These are phyloP conservation scores for Ampelocalamus luodianensis DNA, from an alignment of 176 grass and related monocot species.

Conservation along the genomic window DNA sequence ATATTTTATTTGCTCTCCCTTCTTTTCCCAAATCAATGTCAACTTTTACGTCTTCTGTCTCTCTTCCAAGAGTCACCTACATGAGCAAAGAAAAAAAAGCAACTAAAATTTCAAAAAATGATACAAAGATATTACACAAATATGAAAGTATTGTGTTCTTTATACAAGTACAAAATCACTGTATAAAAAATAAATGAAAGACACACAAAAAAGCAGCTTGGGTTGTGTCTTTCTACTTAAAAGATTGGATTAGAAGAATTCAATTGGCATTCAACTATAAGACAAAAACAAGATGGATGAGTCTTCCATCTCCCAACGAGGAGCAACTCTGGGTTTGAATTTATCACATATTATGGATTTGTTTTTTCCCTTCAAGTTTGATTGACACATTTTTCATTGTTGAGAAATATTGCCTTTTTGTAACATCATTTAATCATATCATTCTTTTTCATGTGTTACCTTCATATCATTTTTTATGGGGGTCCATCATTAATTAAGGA, in stretches of 20 bases:
- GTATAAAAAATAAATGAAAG: constrained; percentile 16
- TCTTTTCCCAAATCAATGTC: constrained; percentile 98
- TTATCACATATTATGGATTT: constrained; percentile 27
- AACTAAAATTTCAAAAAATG: constrained; percentile 24
- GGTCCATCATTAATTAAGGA: background rate
- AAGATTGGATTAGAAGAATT: constrained; percentile 37
- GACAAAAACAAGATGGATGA: constrained; percentile 21
- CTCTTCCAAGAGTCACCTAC: constrained; percentile 95
- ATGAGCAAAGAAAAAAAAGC: constrained; percentile 23
- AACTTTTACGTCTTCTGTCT: constrained; percentile 88
- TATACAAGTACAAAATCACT: constrained; percentile 3
- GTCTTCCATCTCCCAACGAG: background rate
- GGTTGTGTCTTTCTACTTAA: constrained; percentile 6
- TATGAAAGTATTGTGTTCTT: constrained; percentile 24
- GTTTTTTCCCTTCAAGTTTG: constrained; percentile 20
- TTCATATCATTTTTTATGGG: background rate
- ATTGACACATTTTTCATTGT: background rate
- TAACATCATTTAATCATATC: background rate
- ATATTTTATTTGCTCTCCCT: constrained; percentile 93
- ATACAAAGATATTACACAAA: constrained; percentile 31
- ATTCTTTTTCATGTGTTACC: background rate
- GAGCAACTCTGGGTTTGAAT: background rate
- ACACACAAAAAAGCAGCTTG: background rate
- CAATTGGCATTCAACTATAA: constrained; percentile 14
- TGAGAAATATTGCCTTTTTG: background rate